Percentiles rank a stretch among this genome's conserved stretches.
phyloP scores from a whole-genome alignment of 192 early-diverging fungal genomes.

The Coemansia sp. region DNA sequence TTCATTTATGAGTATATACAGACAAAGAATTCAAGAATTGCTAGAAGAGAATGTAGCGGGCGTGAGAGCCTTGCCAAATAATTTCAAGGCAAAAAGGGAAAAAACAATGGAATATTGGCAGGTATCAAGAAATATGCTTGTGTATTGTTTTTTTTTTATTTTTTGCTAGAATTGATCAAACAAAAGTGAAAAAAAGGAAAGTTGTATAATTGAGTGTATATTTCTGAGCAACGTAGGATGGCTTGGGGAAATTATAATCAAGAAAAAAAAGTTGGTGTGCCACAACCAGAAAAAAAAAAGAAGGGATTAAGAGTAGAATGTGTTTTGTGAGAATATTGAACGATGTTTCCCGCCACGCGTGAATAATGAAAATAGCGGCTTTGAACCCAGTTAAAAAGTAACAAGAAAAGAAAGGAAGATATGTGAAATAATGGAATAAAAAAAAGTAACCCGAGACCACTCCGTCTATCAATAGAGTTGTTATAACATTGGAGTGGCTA shows the following conservation, averaged over 20 bases:
- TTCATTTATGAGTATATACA: conserved; percentile 9
- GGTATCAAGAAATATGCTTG: conserved; percentile 1
- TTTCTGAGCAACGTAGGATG: not conserved
- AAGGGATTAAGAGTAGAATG: not conserved
- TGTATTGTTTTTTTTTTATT: not conserved
- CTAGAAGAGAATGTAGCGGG: conserved; percentile 6
- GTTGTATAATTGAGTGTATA: not conserved
- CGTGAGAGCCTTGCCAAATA: conserved; percentile 11
- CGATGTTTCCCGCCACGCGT: not conserved
- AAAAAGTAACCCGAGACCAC: too few species aligned
- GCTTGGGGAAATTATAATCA: not conserved
- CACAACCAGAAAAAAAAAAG: not conserved
- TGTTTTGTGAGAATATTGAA: not conserved
- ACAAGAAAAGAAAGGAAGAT: not conserved
- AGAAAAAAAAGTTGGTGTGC: not conserved
- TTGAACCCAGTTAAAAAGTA: not conserved
- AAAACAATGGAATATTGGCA: not conserved
- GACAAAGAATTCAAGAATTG: conserved; percentile 1
- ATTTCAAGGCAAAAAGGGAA: not conserved
- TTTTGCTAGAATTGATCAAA: not conserved
- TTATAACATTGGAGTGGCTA: not conserved
- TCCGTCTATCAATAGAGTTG: too few species aligned
- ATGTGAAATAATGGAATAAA: too few species aligned
- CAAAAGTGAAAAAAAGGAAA: not conserved
- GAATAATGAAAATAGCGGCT: not conserved